These are phyloP conservation scores for Blastobotrys apis DNA, from an alignment of 1,139 yeast species.

Conservation along the genomic window DNA sequence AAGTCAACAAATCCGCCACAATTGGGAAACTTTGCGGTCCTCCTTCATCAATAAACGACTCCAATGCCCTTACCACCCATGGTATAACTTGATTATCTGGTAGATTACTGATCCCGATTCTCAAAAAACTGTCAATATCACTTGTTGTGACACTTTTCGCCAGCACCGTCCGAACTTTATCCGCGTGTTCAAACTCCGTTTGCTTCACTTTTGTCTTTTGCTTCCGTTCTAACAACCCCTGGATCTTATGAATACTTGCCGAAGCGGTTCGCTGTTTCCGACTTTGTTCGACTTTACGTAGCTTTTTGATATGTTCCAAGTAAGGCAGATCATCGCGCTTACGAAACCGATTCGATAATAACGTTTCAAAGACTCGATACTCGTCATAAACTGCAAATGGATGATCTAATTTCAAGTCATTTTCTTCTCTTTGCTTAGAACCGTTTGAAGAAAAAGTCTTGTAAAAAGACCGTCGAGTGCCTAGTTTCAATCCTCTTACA, in stretches of 20 bases:
- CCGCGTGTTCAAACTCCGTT: not conserved
- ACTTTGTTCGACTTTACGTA: conserved; percentile 15
- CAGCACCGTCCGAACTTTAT: conserved; percentile 6
- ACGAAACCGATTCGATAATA: conserved; percentile 15
- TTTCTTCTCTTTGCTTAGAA: not conserved
- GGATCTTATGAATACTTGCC: not conserved
- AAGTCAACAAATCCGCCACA: conserved; percentile 18
- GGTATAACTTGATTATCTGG: conserved; percentile 6
- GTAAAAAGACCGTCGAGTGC: not conserved
- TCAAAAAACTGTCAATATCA: conserved; percentile 14
- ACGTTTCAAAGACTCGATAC: conserved; percentile 18
- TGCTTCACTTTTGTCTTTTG: not conserved
- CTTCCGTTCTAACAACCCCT: not conserved
- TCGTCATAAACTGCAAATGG: conserved; percentile 17
- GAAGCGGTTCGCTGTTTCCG: not conserved
- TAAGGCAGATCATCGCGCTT: conserved; percentile 17
- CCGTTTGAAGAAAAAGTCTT: not conserved
- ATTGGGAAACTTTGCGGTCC: conserved; percentile 16
- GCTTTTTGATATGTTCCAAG: conserved; percentile 22
- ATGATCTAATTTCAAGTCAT: conserved; percentile 7
- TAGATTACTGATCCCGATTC: conserved; percentile 4
- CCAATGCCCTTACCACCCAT: conserved; percentile 16
- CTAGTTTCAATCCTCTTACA: conserved; percentile 2
- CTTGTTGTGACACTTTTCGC: conserved; percentile 1
- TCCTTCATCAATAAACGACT: conserved; percentile 17